These are phyloP conservation scores for Penicillium sp. DNA, from an alignment of 2,329 filamentous ascomycete species.

Conservation along the genomic window DNA sequence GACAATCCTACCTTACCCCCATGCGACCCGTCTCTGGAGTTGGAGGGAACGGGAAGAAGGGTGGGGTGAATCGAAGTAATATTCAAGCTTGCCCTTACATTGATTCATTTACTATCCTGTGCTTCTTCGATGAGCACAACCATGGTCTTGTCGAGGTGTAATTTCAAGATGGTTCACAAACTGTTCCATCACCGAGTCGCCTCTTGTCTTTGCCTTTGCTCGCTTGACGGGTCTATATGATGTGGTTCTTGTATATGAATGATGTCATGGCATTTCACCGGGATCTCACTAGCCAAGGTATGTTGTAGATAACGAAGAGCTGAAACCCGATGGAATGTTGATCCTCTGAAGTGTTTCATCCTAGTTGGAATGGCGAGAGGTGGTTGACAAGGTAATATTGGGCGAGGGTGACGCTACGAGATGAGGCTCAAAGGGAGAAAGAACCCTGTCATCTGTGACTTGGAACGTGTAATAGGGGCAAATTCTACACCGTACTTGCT, in stretches of 20 bases:
- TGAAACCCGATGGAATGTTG: not conserved
- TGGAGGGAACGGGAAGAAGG: conserved; percentile 7
- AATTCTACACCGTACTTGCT: not conserved
- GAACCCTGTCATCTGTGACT: not conserved
- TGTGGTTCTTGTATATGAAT: conserved; percentile 5
- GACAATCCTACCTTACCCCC: conserved; percentile 21
- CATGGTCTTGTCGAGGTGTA: not conserved
- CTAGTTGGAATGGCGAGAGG: not conserved
- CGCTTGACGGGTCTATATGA: not conserved
- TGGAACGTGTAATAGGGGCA: not conserved
- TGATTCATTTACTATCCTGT: conserved; percentile 25
- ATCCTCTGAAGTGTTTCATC: not conserved
- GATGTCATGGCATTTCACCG: conserved; percentile 7
- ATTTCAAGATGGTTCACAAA: not conserved
- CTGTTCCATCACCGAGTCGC: not conserved
- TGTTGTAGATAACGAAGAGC: not conserved
- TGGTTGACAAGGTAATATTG: not conserved
- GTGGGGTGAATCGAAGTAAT: conserved; percentile 20
- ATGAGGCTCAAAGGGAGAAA: conserved; percentile 3
- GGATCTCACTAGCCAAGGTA: not conserved
- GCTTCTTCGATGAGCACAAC: conserved; percentile 22
- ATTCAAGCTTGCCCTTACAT: conserved; percentile 22
- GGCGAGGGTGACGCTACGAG: not conserved
- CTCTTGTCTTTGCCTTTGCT: not conserved
- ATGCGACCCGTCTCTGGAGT: conserved; percentile 24